Percentiles rank a stretch among this genome's conserved stretches.
Conservation (phyloP, 371 early-diverging fungal species). For the Umbelopsis sp. region DNA sequence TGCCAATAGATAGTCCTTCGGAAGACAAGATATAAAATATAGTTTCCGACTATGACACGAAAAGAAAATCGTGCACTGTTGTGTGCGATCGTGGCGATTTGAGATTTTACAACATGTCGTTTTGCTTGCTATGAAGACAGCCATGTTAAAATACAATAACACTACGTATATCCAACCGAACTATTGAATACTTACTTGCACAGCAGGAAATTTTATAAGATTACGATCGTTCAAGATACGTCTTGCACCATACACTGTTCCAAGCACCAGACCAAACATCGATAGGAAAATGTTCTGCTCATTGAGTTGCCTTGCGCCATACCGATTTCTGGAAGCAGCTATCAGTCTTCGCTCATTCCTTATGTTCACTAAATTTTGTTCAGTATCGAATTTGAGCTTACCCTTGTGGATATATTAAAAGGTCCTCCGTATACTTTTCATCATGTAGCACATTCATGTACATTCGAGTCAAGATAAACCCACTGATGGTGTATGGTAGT, state of each 20-base stretch:
- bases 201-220: conserved; percentile 36
- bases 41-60: conserved; percentile 26
- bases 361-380: too few relatives aligned
- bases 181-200: conserved; percentile 39
- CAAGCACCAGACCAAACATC: conserved; percentile 42
- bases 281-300: conserved; percentile 43
- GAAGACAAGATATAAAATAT: conserved; percentile 32
- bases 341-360: too few relatives aligned
- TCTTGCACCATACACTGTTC: conserved; percentile 31
- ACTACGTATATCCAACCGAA: neutral
- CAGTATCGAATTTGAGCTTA: neutral
- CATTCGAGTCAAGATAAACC: conserved; percentile 15
- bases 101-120: conserved; percentile 31
- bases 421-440: conserved; percentile 21
- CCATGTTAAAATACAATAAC: neutral
- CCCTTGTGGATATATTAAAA: conserved; percentile 27
- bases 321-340: conserved; percentile 26
- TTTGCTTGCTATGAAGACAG: conserved; percentile 33
- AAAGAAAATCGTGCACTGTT: conserved; percentile 26
- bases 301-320: conserved; percentile 45
- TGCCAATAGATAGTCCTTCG: conserved; percentile 35
- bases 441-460: conserved; percentile 24
- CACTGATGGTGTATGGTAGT: conserved; percentile 16
- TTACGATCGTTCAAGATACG: conserved; percentile 35
- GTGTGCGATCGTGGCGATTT: conserved; percentile 26